These are phyloP conservation scores for Phialocephala subalpina DNA, from an alignment of 2,329 filamentous ascomycete species.

Conservation along the genomic window DNA sequence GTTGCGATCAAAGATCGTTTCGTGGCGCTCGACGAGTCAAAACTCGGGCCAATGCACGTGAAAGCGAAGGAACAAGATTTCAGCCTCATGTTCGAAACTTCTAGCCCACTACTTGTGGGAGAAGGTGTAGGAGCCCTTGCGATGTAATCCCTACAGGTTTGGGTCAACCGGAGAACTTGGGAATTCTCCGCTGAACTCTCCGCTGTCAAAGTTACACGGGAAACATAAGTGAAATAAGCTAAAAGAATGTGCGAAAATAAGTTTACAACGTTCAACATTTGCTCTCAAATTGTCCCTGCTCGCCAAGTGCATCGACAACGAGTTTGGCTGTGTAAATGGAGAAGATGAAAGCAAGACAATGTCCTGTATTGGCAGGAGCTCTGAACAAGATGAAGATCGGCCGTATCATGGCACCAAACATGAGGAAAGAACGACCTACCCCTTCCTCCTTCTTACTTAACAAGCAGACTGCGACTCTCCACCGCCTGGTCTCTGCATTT, in stretches of 20 bases:
- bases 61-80: neutral
- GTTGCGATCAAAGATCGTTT: conserved; percentile 1
- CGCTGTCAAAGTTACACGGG: neutral
- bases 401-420: neutral
- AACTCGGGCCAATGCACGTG: neutral
- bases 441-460: neutral
- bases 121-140: neutral
- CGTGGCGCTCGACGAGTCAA: neutral
- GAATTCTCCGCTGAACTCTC: neutral
- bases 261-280: neutral
- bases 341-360: too few species aligned
- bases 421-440: neutral
- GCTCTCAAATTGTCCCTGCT: too few species aligned
- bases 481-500: neutral
- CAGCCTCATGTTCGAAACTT: neutral
- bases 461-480: neutral
- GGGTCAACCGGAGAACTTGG: neutral
- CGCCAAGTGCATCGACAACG: too few species aligned
- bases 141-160: neutral
- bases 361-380: too few species aligned
- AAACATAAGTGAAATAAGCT: neutral
- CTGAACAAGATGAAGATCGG: too few species aligned
- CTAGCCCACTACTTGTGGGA: neutral
- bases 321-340: too few species aligned
- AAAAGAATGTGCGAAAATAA: neutral